Evolutionary conservation across 495 filamentous ascomycete species (phyloP).

Genomic region (Penicillium waksmanii): DNA sequence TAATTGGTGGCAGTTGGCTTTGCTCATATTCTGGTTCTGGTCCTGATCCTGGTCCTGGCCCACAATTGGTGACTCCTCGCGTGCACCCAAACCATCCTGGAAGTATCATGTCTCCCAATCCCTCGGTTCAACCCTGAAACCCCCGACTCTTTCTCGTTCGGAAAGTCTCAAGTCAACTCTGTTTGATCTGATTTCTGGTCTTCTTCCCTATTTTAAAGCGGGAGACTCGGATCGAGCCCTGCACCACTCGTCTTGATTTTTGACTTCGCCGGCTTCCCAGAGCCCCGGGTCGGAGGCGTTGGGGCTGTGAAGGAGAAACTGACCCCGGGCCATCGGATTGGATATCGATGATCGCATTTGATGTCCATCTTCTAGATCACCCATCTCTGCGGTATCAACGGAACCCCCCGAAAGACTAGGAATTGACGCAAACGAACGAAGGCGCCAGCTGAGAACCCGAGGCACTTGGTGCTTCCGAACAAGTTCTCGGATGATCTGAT

Average conservation of each 20-base stretch:
- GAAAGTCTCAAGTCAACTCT: slow-evolving; percentile 15
- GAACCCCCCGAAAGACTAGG: not conserved
- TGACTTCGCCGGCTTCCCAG: slow-evolving; percentile 1
- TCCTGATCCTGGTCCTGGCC: not conserved
- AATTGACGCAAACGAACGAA: slow-evolving; percentile 7
- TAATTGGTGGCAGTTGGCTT: not conserved
- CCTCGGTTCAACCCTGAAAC: not conserved
- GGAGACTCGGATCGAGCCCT: not conserved
- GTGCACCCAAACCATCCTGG: slow-evolving; percentile 1
- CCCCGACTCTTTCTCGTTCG: slow-evolving; percentile 25
- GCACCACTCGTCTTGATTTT: not conserved
- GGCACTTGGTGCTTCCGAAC: slow-evolving; percentile 24
- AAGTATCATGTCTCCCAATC: slow-evolving; percentile 10
- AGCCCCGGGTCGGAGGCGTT: not conserved
- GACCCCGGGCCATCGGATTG: not conserved
- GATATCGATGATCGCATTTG: slow-evolving; percentile 5
- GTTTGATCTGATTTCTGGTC: not conserved
- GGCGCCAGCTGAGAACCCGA: slow-evolving; percentile 11
- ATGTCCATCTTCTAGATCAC: slow-evolving; percentile 22
- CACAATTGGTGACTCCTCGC: not conserved
- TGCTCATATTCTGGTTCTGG: not conserved
- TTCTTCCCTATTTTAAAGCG: not conserved
- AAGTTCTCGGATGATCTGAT: slow-evolving; percentile 21
- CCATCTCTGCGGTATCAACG: slow-evolving; percentile 7
- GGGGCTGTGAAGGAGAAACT: not conserved